Evolutionary conservation across 148 eudicot genomes (phyloP).

Genomic region (Cornus florida): DNA sequence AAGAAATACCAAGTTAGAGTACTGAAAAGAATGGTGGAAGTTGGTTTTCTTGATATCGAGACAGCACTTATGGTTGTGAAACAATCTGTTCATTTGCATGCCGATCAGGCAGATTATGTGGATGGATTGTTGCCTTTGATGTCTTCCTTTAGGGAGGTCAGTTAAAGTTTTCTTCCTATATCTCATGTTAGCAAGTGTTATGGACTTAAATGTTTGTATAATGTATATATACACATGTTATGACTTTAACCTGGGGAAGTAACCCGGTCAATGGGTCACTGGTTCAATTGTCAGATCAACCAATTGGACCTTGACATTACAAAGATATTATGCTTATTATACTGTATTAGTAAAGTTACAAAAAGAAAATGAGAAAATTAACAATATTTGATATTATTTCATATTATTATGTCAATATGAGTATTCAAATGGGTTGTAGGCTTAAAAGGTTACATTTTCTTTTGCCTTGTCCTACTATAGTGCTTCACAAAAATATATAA

Average conservation of each 20-base stretch:
- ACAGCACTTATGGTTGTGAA: slow-evolving; percentile 12
- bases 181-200: not conserved
- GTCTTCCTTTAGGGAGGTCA: not conserved
- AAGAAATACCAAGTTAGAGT: slow-evolving; percentile 24
- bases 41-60: slow-evolving; percentile 18
- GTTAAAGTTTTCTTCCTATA: not conserved
- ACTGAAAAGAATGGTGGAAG: slow-evolving; percentile 20
- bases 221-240: not conserved
- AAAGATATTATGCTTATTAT: not conserved
- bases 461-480: no score
- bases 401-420: no score
- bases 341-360: no score
- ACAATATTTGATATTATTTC: no score
- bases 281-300: no score
- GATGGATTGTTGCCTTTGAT: not conserved
- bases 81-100: slow-evolving; percentile 1
- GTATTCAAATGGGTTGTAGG: no score
- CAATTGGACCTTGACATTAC: not conserved
- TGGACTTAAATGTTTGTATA: not conserved
- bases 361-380: no score
- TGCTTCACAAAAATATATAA: no score
- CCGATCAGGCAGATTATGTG: not conserved
- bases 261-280: no score
- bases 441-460: no score
- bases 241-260: no score